Conservation (phyloP, 2,329 filamentous ascomycete species). For the Colletotrichum spaethianum region DNA sequence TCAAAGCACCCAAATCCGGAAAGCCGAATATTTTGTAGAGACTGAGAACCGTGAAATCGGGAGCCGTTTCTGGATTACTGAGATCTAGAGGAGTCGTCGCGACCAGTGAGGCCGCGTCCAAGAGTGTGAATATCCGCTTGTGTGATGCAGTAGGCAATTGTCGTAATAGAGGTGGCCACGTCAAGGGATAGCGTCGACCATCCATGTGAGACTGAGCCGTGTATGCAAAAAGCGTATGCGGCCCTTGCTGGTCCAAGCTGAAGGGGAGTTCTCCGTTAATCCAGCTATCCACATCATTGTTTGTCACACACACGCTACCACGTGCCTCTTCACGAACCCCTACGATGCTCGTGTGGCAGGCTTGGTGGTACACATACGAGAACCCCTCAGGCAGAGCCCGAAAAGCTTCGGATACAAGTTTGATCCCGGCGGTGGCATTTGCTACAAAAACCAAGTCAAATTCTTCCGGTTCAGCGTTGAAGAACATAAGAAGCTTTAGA, state of each 20-base stretch:
- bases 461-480: conserved; percentile 83
- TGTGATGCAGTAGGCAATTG: not conserved
- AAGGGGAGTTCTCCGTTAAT: conserved; percentile 59
- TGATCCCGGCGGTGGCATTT: conserved; percentile 93
- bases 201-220: conserved; percentile 42
- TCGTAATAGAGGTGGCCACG: conserved; percentile 71
- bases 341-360: conserved; percentile 89
- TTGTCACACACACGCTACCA: conserved; percentile 76
- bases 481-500: conserved; percentile 79
- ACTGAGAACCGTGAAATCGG: conserved; percentile 90
- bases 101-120: conserved; percentile 82
- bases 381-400: conserved; percentile 79
- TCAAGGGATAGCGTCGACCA: conserved; percentile 52
- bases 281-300: conserved; percentile 77
- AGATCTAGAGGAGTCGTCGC: conserved; percentile 85
- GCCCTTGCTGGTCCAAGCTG: conserved; percentile 43
- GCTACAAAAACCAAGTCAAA: conserved; percentile 94
- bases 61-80: conserved; percentile 69
- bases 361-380: conserved; percentile 85
- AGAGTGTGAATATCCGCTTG: conserved; percentile 22
- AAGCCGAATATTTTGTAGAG: conserved; percentile 99
- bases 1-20: conserved; percentile 87
- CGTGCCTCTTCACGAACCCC: conserved; percentile 82
- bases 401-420: conserved; percentile 86
- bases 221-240: conserved; percentile 52